Evolutionary conservation across 192 early-diverging fungal genomes (phyloP).

Genomic region (Umbelopsis isabellina): DNA sequence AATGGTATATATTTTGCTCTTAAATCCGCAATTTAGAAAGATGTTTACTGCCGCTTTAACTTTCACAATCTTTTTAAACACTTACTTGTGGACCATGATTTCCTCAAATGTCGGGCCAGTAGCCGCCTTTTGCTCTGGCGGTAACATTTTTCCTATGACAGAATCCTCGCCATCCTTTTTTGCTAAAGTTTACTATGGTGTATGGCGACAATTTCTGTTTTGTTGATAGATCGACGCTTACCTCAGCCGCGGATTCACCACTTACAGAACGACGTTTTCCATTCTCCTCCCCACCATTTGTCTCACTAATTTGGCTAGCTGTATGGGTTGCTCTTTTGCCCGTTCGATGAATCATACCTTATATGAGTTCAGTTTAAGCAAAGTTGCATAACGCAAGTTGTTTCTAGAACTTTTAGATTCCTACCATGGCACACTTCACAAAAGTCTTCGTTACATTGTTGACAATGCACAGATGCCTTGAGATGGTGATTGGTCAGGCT

Average conservation of each 20-base stretch:
- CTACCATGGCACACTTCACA: slow-evolving; percentile 87
- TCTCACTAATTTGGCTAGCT: not conserved
- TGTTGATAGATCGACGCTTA: slow-evolving; percentile 21
- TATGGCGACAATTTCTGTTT: too few relatives aligned
- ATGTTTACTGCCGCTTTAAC: not conserved
- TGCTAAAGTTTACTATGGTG: not conserved
- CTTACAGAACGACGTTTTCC: slow-evolving; percentile 21
- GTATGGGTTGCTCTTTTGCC: slow-evolving; percentile 68
- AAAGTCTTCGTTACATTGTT: slow-evolving; percentile 85
- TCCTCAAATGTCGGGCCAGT: slow-evolving; percentile 20
- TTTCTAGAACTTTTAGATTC: not conserved
- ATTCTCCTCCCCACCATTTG: slow-evolving; percentile 32
- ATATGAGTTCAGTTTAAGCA: not conserved
- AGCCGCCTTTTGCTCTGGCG: not conserved
- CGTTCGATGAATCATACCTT: slow-evolving; percentile 80
- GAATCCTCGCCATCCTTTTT: slow-evolving; percentile 14
- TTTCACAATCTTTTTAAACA: slow-evolving; percentile 29
- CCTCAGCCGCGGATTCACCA: slow-evolving; percentile 22
- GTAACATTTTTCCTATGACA: not conserved
- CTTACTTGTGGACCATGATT: slow-evolving; percentile 46
- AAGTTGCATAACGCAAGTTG: not conserved
- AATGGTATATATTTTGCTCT: slow-evolving; percentile 91
- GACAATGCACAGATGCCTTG: slow-evolving; percentile 69
- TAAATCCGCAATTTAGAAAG: not conserved
- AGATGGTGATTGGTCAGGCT: not conserved